phyloP scores from a whole-genome alignment of 192 early-diverging fungal species.

The Irineochytrium annulatum region DNA sequence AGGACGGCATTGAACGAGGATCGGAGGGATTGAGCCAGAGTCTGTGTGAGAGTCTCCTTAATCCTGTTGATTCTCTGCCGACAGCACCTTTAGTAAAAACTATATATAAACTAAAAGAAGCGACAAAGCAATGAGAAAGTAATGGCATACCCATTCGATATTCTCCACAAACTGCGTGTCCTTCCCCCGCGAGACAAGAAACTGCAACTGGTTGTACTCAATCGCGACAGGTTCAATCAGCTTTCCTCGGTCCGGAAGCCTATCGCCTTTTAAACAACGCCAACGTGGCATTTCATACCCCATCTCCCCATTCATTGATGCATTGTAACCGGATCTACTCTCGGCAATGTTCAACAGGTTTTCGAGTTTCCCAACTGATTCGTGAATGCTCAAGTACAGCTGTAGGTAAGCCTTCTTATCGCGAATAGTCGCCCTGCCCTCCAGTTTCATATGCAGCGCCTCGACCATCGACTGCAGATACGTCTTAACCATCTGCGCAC shows the following conservation, averaged over 20 bases:
- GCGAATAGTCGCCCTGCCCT: slow-evolving; percentile 56
- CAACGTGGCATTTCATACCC: too few species aligned
- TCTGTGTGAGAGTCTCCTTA: slow-evolving; percentile 62
- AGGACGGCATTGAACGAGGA: slow-evolving; percentile 33
- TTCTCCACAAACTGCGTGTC: slow-evolving; percentile 60
- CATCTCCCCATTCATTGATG: background rate
- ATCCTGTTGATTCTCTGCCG: slow-evolving; percentile 63
- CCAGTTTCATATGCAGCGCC: slow-evolving; percentile 55
- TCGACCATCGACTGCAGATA: slow-evolving; percentile 51
- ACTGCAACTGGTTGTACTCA: slow-evolving; percentile 81
- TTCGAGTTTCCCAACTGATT: slow-evolving; percentile 75
- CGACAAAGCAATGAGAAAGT: background rate
- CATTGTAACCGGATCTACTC: slow-evolving; percentile 4
- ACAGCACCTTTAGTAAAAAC: background rate
- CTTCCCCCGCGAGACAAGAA: slow-evolving; percentile 58
- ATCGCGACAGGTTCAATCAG: slow-evolving; percentile 78
- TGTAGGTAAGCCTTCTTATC: slow-evolving; percentile 71
- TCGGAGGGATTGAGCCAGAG: slow-evolving; percentile 53
- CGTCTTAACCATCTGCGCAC: slow-evolving; percentile 44
- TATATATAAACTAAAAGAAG: slow-evolving; percentile 13
- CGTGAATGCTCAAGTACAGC: slow-evolving; percentile 68
- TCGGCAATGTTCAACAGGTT: slow-evolving; percentile 55
- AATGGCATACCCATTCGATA: slow-evolving; percentile 61
- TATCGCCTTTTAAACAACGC: too few species aligned
- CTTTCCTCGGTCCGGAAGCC: slow-evolving; percentile 52